Percentiles rank a stretch among this genome's conserved stretches.
Evolutionary conservation across 108 stramenopile genomes (phyloP).

Genomic region (Schizochytrium sp.): DNA sequence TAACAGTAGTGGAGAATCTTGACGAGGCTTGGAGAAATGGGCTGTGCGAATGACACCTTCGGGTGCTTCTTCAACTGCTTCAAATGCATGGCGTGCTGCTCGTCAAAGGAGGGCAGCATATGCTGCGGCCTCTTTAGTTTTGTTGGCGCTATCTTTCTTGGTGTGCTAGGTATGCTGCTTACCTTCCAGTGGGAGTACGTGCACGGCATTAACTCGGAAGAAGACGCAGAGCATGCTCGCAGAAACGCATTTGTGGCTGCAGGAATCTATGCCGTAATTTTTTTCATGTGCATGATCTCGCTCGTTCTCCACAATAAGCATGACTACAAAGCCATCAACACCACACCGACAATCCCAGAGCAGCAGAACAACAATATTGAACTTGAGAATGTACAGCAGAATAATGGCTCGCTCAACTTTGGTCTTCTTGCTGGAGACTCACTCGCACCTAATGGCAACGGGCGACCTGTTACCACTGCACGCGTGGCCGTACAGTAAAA

Average conservation of each 20-base stretch:
- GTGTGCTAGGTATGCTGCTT: not conserved
- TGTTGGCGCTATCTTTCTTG: slow-evolving; percentile 14
- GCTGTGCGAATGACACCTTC: not conserved
- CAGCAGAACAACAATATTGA: slow-evolving; percentile 41
- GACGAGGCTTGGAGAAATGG: no score
- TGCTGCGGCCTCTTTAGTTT: slow-evolving; percentile 55
- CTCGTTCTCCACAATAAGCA: slow-evolving; percentile 19
- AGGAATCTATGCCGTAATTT: slow-evolving; percentile 39
- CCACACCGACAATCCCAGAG: not conserved
- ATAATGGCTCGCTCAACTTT: slow-evolving; percentile 30
- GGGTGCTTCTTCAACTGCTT: slow-evolving; percentile 19
- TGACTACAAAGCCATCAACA: not conserved
- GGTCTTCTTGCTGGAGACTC: slow-evolving; percentile 17
- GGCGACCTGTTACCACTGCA: not conserved
- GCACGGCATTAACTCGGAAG: slow-evolving; percentile 17
- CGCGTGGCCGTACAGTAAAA: slow-evolving; percentile 17
- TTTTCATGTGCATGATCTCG: slow-evolving; percentile 35
- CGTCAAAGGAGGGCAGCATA: slow-evolving; percentile 50
- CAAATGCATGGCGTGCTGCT: slow-evolving; percentile 59
- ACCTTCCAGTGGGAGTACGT: slow-evolving; percentile 44
- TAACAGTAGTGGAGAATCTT: no score
- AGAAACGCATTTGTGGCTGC: slow-evolving; percentile 1
- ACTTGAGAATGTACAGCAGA: not conserved
- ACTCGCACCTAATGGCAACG: slow-evolving; percentile 4
- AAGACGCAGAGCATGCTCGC: slow-evolving; percentile 23